These are phyloP conservation scores for Boechera retrofracta DNA, from an alignment of 345 rosid species.

Conservation along the genomic window DNA sequence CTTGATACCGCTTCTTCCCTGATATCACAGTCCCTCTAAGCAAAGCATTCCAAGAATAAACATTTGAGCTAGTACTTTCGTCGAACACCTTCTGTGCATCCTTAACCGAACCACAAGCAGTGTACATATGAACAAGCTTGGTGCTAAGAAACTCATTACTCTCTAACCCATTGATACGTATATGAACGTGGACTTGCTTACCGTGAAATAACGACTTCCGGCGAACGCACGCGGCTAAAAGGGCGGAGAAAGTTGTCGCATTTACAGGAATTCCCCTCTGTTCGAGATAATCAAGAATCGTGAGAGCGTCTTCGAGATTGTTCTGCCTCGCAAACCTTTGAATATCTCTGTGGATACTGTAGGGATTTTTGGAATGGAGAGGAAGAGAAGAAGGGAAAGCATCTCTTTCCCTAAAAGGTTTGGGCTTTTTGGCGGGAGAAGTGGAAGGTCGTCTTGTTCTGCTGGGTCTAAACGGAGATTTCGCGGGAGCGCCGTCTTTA, in stretches of 20 bases:
- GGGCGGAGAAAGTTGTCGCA: slow-evolving; percentile 70
- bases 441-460: slow-evolving; percentile 36
- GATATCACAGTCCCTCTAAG: slow-evolving; percentile 81
- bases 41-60: slow-evolving; percentile 85
- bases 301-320: slow-evolving; percentile 75
- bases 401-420: slow-evolving; percentile 57
- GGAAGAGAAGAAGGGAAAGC: slow-evolving; percentile 72
- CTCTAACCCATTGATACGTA: slow-evolving; percentile 73
- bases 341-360: slow-evolving; percentile 65
- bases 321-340: slow-evolving; percentile 64
- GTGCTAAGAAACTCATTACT: slow-evolving; percentile 67
- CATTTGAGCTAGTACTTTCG: slow-evolving; percentile 54
- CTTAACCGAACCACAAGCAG: slow-evolving; percentile 66
- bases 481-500: slow-evolving; percentile 30
- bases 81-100: slow-evolving; percentile 75
- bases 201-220: slow-evolving; percentile 60
- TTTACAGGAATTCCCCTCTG: slow-evolving; percentile 80
- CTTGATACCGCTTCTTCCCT: slow-evolving; percentile 63
- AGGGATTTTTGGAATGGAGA: slow-evolving; percentile 64
- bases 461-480: slow-evolving; percentile 28
- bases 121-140: slow-evolving; percentile 75
- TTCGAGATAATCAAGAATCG: slow-evolving; percentile 69
- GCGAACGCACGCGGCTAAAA: slow-evolving; percentile 76
- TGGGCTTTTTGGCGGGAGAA: slow-evolving; percentile 42
- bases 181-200: slow-evolving; percentile 63